phyloP scores from a whole-genome alignment of 2,329 filamentous ascomycete species.

The Gnomoniopsis sp. region DNA sequence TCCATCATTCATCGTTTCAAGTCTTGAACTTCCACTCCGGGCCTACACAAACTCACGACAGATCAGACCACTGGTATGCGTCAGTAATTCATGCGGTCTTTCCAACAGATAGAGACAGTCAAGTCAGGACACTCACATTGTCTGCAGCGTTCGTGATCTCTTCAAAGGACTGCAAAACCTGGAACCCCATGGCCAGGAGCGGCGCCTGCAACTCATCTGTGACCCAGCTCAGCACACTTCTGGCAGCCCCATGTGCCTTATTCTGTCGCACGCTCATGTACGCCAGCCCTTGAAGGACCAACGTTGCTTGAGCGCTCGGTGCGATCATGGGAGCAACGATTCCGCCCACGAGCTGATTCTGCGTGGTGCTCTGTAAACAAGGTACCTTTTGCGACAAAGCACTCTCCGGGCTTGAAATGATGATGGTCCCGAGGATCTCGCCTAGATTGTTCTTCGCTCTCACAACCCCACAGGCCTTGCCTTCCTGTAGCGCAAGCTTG shows the following conservation, averaged over 20 bases:
- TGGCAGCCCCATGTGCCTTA: constrained; percentile 71
- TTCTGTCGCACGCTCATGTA: constrained; percentile 79
- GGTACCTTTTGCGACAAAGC: constrained; percentile 68
- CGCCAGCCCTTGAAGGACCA: constrained; percentile 73
- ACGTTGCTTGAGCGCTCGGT: constrained; percentile 61
- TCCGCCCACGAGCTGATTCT: constrained; percentile 58
- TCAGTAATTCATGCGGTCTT: background rate
- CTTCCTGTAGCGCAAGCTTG: constrained; percentile 67
- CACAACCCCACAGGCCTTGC: constrained; percentile 74
- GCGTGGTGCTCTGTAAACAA: constrained; percentile 49
- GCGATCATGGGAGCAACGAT: constrained; percentile 79
- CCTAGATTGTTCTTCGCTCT: constrained; percentile 71
- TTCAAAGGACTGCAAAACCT: constrained; percentile 74
- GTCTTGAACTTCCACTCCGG: background rate
- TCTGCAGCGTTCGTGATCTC: constrained; percentile 67
- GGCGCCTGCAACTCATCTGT: constrained; percentile 69
- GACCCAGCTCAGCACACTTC: constrained; percentile 78
- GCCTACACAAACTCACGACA: constrained; percentile 1
- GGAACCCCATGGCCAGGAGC: constrained; percentile 76
- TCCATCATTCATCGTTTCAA: no score
- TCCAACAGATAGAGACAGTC: background rate
- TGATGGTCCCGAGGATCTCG: constrained; percentile 71
- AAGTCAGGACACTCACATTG: constrained; percentile 36
- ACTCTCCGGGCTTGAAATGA: constrained; percentile 72
- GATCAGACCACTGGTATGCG: constrained; percentile 11